These are phyloP conservation scores for Schoenoplectus triqueter DNA, from an alignment of 202 grass and related monocot genomes.

Conservation along the genomic window DNA sequence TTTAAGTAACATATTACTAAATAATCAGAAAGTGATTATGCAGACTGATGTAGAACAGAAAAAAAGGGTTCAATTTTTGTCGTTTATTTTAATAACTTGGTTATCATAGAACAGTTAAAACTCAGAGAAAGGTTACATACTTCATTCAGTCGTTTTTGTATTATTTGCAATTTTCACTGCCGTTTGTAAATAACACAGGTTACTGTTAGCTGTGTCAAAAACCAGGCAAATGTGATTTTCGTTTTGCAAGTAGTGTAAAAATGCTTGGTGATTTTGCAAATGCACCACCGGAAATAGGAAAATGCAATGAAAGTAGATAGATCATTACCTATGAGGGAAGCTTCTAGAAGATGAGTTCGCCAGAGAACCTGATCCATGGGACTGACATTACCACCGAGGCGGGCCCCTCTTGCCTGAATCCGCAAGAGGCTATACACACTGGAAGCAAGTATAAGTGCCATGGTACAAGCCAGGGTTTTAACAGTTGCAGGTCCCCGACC, in stretches of 20 bases:
- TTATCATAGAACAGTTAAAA: not conserved
- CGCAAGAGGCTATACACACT: conserved; percentile 80
- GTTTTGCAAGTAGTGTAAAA: not conserved
- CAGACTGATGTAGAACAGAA: not conserved
- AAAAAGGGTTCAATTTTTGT: not conserved
- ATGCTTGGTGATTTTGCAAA: not conserved
- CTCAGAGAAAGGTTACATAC: not conserved
- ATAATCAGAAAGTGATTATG: not conserved
- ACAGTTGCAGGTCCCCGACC: conserved; percentile 89
- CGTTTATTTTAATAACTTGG: not conserved
- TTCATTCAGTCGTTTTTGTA: not conserved
- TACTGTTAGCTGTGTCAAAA: no score
- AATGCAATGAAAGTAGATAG: not conserved
- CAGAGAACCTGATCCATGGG: conserved; percentile 99
- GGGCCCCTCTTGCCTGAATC: conserved; percentile 81
- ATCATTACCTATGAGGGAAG: conserved; percentile 82
- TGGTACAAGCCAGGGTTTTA: conserved; percentile 92
- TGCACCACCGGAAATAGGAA: not conserved
- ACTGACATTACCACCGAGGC: conserved; percentile 69
- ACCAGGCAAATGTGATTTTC: no score
- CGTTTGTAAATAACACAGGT: not conserved
- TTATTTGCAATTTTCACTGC: not conserved
- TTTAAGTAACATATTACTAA: not conserved
- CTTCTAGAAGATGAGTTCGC: conserved; percentile 93
- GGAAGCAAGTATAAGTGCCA: conserved; percentile 77